Evolutionary conservation across 2,329 filamentous ascomycete genomes (phyloP).

Genomic region (Penicillium sp.): DNA sequence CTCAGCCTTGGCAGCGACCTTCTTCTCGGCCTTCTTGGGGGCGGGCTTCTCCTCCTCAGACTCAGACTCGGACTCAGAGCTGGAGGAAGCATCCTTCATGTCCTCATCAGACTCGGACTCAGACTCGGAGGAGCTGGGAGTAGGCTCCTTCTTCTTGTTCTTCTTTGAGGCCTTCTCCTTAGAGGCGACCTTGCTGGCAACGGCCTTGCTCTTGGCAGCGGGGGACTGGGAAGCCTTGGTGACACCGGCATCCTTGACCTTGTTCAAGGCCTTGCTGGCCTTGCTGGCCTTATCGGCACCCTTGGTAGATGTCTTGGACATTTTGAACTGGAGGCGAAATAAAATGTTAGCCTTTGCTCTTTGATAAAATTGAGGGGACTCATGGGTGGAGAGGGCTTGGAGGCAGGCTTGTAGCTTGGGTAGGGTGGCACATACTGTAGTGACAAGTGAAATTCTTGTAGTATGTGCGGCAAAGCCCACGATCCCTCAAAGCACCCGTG

Average conservation of each 20-base stretch:
- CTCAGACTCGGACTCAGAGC: slow-evolving; percentile 21
- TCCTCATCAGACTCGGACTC: slow-evolving; percentile 42
- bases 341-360: slow-evolving; percentile 20
- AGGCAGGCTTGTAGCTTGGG: slow-evolving; percentile 11
- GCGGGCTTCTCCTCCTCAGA: slow-evolving; percentile 32
- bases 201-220: slow-evolving; percentile 48
- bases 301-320: slow-evolving; percentile 47
- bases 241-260: slow-evolving; percentile 50
- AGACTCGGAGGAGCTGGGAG: slow-evolving; percentile 29
- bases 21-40: slow-evolving; percentile 31
- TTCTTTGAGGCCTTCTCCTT: slow-evolving; percentile 45
- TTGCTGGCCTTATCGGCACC: slow-evolving; percentile 38
- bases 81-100: slow-evolving; percentile 33
- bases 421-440: slow-evolving; percentile 15
- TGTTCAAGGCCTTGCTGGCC: slow-evolving; percentile 45
- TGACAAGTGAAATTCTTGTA: slow-evolving; percentile 21
- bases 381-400: slow-evolving; percentile 5
- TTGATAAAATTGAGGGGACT: slow-evolving; percentile 1
- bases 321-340: slow-evolving; percentile 32
- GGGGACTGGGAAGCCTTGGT: slow-evolving; percentile 46
- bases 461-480: slow-evolving; percentile 39
- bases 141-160: slow-evolving; percentile 47
- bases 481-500: slow-evolving; percentile 40
- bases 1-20: slow-evolving; percentile 30
- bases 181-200: slow-evolving; percentile 42